Evolutionary conservation across 2,329 filamentous ascomycete species (phyloP), one percentile per base, ranked within the genome.

Genomic region (Coniochaeta ligniaria): DNA sequence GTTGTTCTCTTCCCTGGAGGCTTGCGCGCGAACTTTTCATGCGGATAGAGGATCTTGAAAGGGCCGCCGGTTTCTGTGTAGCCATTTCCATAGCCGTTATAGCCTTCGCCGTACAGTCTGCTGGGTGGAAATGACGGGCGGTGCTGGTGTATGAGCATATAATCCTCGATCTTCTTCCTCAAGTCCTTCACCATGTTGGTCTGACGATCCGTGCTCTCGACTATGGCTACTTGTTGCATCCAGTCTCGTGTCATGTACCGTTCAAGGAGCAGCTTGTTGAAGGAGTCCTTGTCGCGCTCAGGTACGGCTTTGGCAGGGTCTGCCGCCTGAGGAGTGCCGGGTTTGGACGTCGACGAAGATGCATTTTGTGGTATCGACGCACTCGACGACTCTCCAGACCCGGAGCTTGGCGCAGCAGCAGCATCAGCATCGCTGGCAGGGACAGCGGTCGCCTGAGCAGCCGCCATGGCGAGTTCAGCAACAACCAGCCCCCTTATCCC

Each of bases 81-180:
- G 63, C 90, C 89, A 77, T 98, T 98, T 65, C 91, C 94, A 70
- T 89, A 96, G 52, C 93, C 94, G 70, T 85, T 87, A 72, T 96
- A 99, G 60, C 95, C 95, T 67, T 80, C 85, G 74, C 80, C 89
- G 76, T 80, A 92, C 63, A 86, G 79, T 66, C 77, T 81, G 66
- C 76, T 79, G 1, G 83, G 78, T 3, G 83, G 80, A 61, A 85
- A 87, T 71, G 75, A 83, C 55, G 75, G 75, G 62, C 83, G 80
- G 67, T 81, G 83, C 9, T 84, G 79, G 63, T 82, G 78, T 54
- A 91, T 71, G 57, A 80, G 74, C 61, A 84, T 80, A 78, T 94
- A 92, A 70, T 91, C 87, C 62, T 88, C 83, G 62, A 86, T 82
- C 74, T 89, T 57, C 56, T 45, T 58, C 36, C 81, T 80, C 65